Base-by-base conservation (phyloP, 805 yeast genomes). In the Pichia rugopelliculosa region DNA sequence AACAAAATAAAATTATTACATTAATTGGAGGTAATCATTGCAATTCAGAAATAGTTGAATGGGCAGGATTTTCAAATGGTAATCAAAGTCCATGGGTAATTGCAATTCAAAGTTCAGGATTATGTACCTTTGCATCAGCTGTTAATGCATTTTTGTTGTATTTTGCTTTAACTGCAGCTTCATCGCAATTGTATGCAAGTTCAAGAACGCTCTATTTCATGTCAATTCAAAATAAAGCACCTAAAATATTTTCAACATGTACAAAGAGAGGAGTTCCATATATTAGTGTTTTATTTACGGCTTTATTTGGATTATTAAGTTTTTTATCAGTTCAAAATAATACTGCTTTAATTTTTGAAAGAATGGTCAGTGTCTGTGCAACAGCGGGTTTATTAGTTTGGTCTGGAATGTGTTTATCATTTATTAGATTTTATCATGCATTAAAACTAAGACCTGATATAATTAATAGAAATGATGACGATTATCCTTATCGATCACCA, bases 371-470 rank as follows among this genome's bases (percentile, higher is more conserved):
- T 54, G 72, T 86, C 33, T 76, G 86, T 45, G 80, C 90, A 3
- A 78, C 90, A 0, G 76, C 90, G 1, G 90, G 89, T 0, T 75
- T 87, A 45, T 65, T 88, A 33, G 87, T 85, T 39, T 88, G 96
- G 96, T 72, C 74, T 49, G 79, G 82, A 8, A 79, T 79, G 82
- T 75, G 80, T 54, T 61, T 79, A 17, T 68, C 82, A 7, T 79
- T 67, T 53, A 67, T 79, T 26, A 53, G 84, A 36, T 79, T 77
- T 51, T 79, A 72, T 57, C 71, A 71, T 53, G 84, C 82, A 0
- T 63, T 79, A 50, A 70, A 75, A 50, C 59, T 67, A 40, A 59
- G 84, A 45, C 80, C 82, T 0, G 84, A 79, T 57, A 75, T 79
- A 36, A 72, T 77, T 24, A 66, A 68, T 49, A 60, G 84, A 44